A percentile compares a stretch with the other conserved stretches of the same genome.
phyloP scores from a whole-genome alignment of 164 flowering plant species.

The Annona cherimola region DNA sequence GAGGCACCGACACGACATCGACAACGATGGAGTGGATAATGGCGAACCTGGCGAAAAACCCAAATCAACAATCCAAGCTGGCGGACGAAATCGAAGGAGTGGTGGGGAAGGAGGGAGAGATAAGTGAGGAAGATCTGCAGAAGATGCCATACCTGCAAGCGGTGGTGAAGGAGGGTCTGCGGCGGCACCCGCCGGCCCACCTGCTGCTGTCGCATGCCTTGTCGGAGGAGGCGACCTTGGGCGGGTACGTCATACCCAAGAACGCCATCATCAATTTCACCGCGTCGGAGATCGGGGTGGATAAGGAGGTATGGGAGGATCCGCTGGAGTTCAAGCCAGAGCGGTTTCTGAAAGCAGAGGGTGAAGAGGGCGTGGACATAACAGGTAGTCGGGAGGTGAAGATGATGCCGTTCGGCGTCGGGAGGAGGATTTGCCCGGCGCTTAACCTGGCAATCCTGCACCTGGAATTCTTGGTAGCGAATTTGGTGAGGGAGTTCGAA shows the following conservation, averaged over 20 bases:
- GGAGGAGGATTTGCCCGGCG: slow-evolving; percentile 33
- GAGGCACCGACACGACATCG: slow-evolving; percentile 34
- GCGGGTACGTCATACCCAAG: slow-evolving; percentile 31
- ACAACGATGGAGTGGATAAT: slow-evolving; percentile 33
- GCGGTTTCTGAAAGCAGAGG: slow-evolving; percentile 26
- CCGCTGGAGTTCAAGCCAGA: slow-evolving; percentile 42
- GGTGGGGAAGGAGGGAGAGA: slow-evolving; percentile 5
- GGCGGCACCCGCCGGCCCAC: slow-evolving; percentile 18
- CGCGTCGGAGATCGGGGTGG: slow-evolving; percentile 32
- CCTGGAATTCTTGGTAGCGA: slow-evolving; percentile 28
- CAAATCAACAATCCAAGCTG: slow-evolving; percentile 6
- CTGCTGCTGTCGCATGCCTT: slow-evolving; percentile 25
- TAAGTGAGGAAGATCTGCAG: slow-evolving; percentile 17
- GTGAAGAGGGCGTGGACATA: slow-evolving; percentile 18
- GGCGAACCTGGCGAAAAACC: slow-evolving; percentile 29
- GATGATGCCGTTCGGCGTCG: slow-evolving; percentile 55
- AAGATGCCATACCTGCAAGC: slow-evolving; percentile 17
- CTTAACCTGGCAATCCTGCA: slow-evolving; percentile 21
- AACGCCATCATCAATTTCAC: slow-evolving; percentile 23
- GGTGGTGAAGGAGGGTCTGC: slow-evolving; percentile 11
- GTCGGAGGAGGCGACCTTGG: slow-evolving; percentile 20
- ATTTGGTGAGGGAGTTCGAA: slow-evolving; percentile 31
- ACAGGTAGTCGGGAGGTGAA: slow-evolving; percentile 40
- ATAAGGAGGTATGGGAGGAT: slow-evolving; percentile 19
- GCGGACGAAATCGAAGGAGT: slow-evolving; percentile 3